Conservation (phyloP, 345 rosid genomes). For the Firmiana major region DNA sequence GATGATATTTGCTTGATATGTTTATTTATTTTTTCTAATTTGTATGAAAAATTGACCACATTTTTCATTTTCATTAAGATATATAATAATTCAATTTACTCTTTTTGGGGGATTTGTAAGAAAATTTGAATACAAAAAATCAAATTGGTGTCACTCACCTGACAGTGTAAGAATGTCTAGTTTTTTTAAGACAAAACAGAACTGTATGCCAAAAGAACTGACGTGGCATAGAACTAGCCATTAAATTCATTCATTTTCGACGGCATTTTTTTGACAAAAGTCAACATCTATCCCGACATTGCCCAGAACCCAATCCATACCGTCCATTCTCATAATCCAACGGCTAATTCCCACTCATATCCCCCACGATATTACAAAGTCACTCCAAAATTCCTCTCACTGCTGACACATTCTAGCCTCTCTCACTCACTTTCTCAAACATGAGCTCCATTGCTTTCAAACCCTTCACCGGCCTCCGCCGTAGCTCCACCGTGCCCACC, state of each 20-base stretch:
- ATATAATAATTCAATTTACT: too few relatives aligned
- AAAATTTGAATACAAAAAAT: too few relatives aligned
- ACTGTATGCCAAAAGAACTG: background rate
- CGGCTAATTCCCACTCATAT: conserved; percentile 35
- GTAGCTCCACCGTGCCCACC: conserved; percentile 34
- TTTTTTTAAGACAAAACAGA: background rate
- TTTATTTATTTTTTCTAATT: too few relatives aligned
- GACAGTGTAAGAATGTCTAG: background rate
- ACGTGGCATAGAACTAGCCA: background rate
- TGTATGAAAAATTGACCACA: too few relatives aligned
- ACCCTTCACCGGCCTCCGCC: conserved; percentile 77
- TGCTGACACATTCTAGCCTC: background rate
- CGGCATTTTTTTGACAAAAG: background rate
- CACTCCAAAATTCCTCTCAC: background rate
- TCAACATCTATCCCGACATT: conserved; percentile 31
- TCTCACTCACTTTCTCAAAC: background rate
- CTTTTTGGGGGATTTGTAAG: too few relatives aligned
- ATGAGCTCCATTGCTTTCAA: conserved; percentile 69
- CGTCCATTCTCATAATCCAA: conserved; percentile 40
- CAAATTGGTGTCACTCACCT: background rate
- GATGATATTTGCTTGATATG: too few relatives aligned
- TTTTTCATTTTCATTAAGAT: too few relatives aligned
- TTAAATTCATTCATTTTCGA: background rate
- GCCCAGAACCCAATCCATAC: conserved; percentile 54
- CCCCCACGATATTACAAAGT: conserved; percentile 23